Evolutionary conservation across 345 rosid genomes (phyloP).

Genomic region (Xanthoceras sorbifolium): DNA sequence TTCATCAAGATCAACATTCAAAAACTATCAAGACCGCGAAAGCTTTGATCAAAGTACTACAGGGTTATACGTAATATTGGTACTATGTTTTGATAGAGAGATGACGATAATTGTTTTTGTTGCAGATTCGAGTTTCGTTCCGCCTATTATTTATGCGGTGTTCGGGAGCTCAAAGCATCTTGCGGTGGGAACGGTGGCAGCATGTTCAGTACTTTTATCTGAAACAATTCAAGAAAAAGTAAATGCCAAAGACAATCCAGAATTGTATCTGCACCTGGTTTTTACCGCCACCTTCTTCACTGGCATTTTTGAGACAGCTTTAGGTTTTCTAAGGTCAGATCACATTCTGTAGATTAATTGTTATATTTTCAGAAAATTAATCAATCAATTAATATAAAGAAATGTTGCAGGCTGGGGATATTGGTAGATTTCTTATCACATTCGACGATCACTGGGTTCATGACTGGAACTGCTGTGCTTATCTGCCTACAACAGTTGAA

Average conservation of each 20-base stretch:
- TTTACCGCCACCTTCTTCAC: slow-evolving; percentile 77
- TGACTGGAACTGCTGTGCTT: slow-evolving; percentile 82
- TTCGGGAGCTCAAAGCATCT: slow-evolving; percentile 86
- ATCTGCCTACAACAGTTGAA: slow-evolving; percentile 82
- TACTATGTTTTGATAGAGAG: background rate
- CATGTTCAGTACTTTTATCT: slow-evolving; percentile 62
- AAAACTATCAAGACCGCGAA: too few relatives aligned
- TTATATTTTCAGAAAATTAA: background rate
- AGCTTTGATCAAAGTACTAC: too few relatives aligned
- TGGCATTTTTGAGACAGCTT: slow-evolving; percentile 62
- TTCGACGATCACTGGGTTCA: slow-evolving; percentile 90
- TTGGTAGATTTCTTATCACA: slow-evolving; percentile 89
- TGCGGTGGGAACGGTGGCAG: slow-evolving; percentile 89
- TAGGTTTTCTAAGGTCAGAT: slow-evolving; percentile 64
- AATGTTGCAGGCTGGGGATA: slow-evolving; percentile 61
- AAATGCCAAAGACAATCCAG: slow-evolving; percentile 41
- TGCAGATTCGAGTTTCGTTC: slow-evolving; percentile 88
- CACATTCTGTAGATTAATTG: background rate
- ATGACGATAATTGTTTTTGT: background rate
- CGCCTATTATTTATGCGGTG: slow-evolving; percentile 73
- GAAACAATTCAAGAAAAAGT: slow-evolving; percentile 49
- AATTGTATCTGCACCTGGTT: slow-evolving; percentile 66
- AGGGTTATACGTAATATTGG: too few relatives aligned
- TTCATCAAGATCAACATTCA: too few relatives aligned
- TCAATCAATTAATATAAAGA: background rate